Evolutionary conservation across 2,329 filamentous ascomycete species (phyloP).

Genomic region (Aspergillus neoniger): DNA sequence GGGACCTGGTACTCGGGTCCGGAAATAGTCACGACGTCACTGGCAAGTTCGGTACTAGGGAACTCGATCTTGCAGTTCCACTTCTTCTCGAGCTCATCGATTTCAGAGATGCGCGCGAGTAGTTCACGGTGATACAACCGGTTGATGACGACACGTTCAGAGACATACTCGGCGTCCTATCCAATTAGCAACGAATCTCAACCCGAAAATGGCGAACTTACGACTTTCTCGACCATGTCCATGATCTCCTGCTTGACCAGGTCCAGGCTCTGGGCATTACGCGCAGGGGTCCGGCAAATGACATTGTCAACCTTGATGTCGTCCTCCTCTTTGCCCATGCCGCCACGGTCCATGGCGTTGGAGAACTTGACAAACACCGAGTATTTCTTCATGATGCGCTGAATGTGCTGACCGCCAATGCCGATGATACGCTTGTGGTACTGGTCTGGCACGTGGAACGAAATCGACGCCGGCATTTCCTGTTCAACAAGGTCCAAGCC

Average conservation of each 20-base stretch:
- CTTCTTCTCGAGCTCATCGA: slow-evolving; percentile 95
- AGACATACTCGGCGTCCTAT: slow-evolving; percentile 92
- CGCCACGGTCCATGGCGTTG: slow-evolving; percentile 96
- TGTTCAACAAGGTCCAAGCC: slow-evolving; percentile 92
- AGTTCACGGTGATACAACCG: slow-evolving; percentile 94
- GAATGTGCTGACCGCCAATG: slow-evolving; percentile 96
- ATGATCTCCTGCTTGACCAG: slow-evolving; percentile 98
- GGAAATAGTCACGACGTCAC: slow-evolving; percentile 92
- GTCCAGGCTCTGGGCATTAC: slow-evolving; percentile 94
- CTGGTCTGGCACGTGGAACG: slow-evolving; percentile 97
- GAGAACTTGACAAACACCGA: slow-evolving; percentile 99
- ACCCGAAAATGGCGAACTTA: slow-evolving; percentile 49
- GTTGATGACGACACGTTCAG: slow-evolving; percentile 89
- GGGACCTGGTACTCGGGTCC: slow-evolving; percentile 98
- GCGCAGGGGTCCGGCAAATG: slow-evolving; percentile 93
- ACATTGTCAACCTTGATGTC: slow-evolving; percentile 99
- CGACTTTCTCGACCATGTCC: slow-evolving; percentile 97
- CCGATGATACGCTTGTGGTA: slow-evolving; percentile 99
- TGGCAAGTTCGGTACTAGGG: slow-evolving; percentile 94
- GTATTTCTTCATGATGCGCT: slow-evolving; percentile 99
- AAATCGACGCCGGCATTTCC: slow-evolving; percentile 98
- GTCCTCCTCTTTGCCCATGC: slow-evolving; percentile 92
- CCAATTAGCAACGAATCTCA: neutral
- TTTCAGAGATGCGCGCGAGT: slow-evolving; percentile 80
- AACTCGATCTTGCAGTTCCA: slow-evolving; percentile 99